phyloP scores from a whole-genome alignment of 106 monocot genomes.

The Dioscorea alata region DNA sequence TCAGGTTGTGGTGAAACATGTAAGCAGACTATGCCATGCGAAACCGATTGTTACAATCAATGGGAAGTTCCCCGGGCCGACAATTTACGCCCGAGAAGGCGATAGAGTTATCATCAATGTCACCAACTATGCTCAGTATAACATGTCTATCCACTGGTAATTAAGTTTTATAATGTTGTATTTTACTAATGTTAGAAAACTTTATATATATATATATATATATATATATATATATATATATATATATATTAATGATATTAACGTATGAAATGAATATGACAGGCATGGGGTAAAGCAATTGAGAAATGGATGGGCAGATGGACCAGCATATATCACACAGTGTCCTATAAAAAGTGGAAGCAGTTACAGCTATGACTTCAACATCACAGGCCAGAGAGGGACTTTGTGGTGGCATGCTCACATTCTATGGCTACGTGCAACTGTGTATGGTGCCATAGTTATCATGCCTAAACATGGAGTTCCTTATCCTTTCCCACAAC shows the following conservation, averaged over 20 bases:
- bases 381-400: constrained; percentile 33
- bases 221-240: too few relatives aligned
- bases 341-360: constrained; percentile 39
- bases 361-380: constrained; percentile 33
- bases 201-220: too few relatives aligned
- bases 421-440: constrained; percentile 54
- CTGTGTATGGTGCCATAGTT: constrained; percentile 48
- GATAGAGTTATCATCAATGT: constrained; percentile 51
- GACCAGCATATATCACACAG: constrained; percentile 45
- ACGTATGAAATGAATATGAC: too few relatives aligned
- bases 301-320: constrained; percentile 48
- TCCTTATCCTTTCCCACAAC: constrained; percentile 30
- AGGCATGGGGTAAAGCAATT: constrained; percentile 56
- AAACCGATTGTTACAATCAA: constrained; percentile 55
- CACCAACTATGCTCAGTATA: constrained; percentile 42
- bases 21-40: constrained; percentile 44
- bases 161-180: not conserved
- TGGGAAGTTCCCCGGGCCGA: constrained; percentile 46
- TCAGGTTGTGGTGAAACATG: constrained; percentile 51
- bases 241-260: not conserved
- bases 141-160: constrained; percentile 61
- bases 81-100: constrained; percentile 52
- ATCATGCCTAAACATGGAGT: constrained; percentile 37
- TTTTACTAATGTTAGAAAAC: too few relatives aligned
- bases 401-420: constrained; percentile 59